Evolutionary conservation across 2,329 filamentous ascomycete species (phyloP).

Genomic region (Lecanoromycetidae sp.): DNA sequence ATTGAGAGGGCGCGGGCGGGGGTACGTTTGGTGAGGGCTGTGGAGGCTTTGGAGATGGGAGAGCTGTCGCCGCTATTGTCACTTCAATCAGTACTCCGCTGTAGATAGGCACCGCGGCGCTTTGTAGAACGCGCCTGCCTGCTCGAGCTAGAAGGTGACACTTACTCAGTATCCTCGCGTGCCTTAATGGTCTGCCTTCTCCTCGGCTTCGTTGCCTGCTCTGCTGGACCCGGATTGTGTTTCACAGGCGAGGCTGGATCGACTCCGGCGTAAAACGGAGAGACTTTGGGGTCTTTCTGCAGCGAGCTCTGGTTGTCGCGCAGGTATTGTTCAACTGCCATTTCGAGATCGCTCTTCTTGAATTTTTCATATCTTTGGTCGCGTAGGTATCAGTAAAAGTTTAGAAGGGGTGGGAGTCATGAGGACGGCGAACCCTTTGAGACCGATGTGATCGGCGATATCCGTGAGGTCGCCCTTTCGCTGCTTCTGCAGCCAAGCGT

Average conservation of each 20-base stretch:
- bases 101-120: background rate
- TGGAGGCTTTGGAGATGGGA: conserved; percentile 22
- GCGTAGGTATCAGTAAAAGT: conserved; percentile 7
- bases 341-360: conserved; percentile 70
- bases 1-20: conserved; percentile 42
- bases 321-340: conserved; percentile 60
- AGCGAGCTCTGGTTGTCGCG: conserved; percentile 55
- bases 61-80: background rate
- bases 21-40: conserved; percentile 41
- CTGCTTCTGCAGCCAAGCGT: conserved; percentile 64
- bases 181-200: conserved; percentile 26
- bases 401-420: background rate
- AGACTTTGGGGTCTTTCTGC: conserved; percentile 50
- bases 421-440: conserved; percentile 53
- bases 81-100: background rate
- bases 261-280: conserved; percentile 64
- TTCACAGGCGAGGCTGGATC: conserved; percentile 50
- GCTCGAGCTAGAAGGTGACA: background rate
- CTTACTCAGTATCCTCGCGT: conserved; percentile 25
- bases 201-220: conserved; percentile 26
- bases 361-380: conserved; percentile 50
- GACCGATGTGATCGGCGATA: conserved; percentile 57
- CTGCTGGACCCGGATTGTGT: conserved; percentile 32
- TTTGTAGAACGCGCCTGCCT: conserved; percentile 18
- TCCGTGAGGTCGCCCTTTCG: conserved; percentile 70